Percentiles rank a stretch among this genome's conserved stretches.
These are phyloP conservation scores for Neofusicoccum sp. DNA, from an alignment of 2,329 filamentous ascomycete genomes.

Conservation along the genomic window DNA sequence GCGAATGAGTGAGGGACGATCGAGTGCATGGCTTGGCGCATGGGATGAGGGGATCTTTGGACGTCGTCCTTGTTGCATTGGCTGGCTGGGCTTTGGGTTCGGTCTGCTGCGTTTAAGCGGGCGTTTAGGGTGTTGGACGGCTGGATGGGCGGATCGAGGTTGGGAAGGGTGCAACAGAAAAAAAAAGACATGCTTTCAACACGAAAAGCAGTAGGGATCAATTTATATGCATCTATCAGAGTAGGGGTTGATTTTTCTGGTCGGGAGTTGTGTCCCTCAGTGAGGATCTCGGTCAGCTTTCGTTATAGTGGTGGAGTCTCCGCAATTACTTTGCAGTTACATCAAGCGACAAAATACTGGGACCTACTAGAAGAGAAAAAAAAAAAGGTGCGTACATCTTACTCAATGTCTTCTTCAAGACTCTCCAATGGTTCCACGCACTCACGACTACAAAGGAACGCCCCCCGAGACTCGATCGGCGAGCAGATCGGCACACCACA, in stretches of 20 bases:
- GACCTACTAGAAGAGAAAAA: too few relatives aligned
- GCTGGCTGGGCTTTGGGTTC: not conserved
- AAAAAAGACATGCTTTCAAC: not conserved
- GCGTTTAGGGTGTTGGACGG: slow-evolving; percentile 8
- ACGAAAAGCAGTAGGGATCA: not conserved
- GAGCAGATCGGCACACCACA: too few relatives aligned
- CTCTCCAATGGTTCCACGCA: too few relatives aligned
- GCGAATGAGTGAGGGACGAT: not conserved
- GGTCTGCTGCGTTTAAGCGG: slow-evolving; percentile 16
- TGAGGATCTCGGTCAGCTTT: too few relatives aligned
- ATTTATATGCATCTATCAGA: not conserved
- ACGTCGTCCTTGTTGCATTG: slow-evolving; percentile 11
- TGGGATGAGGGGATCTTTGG: not conserved
- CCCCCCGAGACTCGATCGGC: too few relatives aligned
- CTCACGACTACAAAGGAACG: too few relatives aligned
- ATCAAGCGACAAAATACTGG: too few relatives aligned
- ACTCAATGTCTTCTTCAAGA: not conserved
- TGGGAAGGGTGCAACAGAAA: not conserved
- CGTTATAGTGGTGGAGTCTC: too few relatives aligned
- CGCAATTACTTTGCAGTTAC: too few relatives aligned
- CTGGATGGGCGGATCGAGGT: not conserved
- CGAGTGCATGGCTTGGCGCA: not conserved
- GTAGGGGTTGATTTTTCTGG: not conserved
- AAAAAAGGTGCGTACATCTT: too few relatives aligned
- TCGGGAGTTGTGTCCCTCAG: too few relatives aligned